Base-by-base conservation (phyloP, 2,329 filamentous ascomycete genomes). In the Penicillium sp. region DNA sequence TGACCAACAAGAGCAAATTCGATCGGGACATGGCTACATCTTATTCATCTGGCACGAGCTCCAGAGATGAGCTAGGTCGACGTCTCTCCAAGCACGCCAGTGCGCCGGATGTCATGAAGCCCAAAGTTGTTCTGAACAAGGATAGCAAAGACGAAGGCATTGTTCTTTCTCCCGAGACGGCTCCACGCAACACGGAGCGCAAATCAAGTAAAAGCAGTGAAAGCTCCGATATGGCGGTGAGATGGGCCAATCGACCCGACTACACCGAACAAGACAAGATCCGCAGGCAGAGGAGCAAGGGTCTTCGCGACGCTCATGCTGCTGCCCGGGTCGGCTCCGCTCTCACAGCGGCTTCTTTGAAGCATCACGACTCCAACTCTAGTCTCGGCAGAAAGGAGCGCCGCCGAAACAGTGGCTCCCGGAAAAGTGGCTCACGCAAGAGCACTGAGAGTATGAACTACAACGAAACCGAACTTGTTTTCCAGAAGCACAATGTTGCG, bases 1-100 rank as follows among this genome's bases (percentile, higher is more conserved):
- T 88, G 61, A 83, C 89, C 63, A 88, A 86, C 66, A 85, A 85
- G 12, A 85, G 85, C 55, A 88, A 87, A 57, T 93, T 90, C 33
- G 84, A 88, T 31, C 81, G 81, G 54, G 84, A 86, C 59, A 80
- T 84, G 71, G 81, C 86, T 66, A 84, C 86, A 54, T 87, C 87
- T 1, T 80, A 86, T 61, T 80, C 76, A 63, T 84, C 77, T 70
- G 42, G 42, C n/a, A 84, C 75, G 67, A 88, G 79, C 58, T 81
- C 81, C 23, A 81, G 83, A 60, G 86, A 88, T 53, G 78, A 78
- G 17, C 71, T 82, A 33, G 75, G 78, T 47, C 79, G 82, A 53
- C 79, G 82, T 25, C 76, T 85, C 12, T 86, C 84, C 48, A 87
- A 86, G 67, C 85, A 82, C 57, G 82, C 81, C 7, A 87, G 84